These are phyloP conservation scores for Phialophora expanda DNA, from an alignment of 2,329 filamentous ascomycete genomes.

Conservation along the genomic window DNA sequence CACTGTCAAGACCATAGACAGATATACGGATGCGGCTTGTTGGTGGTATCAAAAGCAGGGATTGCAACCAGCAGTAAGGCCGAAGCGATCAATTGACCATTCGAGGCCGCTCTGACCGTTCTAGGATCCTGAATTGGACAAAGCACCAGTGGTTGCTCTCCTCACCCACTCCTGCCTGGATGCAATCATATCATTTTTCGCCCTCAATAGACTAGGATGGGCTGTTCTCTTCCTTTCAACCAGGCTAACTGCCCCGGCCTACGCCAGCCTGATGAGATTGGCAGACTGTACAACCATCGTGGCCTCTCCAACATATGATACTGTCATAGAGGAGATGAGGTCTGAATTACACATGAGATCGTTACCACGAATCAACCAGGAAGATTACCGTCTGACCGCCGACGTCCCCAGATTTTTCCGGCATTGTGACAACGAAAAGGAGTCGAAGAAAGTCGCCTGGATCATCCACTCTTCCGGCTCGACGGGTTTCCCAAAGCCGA, in stretches of 20 bases:
- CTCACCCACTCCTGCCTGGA: constrained; percentile 23
- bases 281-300: constrained; percentile 45
- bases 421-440: constrained; percentile 41
- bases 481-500: constrained; percentile 54
- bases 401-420: constrained; percentile 19
- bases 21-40: constrained; percentile 29
- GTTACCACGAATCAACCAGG: constrained; percentile 2
- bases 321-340: not conserved
- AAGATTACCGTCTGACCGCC: not conserved
- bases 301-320: not conserved
- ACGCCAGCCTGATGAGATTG: constrained; percentile 46
- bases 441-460: constrained; percentile 43
- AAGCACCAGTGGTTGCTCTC: constrained; percentile 1
- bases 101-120: not conserved
- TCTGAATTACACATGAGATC: not conserved
- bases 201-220: constrained; percentile 61
- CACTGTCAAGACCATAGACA: constrained; percentile 24
- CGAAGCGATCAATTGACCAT: constrained; percentile 12
- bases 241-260: constrained; percentile 58
- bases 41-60: constrained; percentile 28
- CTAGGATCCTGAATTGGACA: not conserved
- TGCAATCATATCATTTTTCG: constrained; percentile 45
- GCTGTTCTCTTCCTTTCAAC: constrained; percentile 61
- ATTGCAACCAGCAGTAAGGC: constrained; percentile 23
- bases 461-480: constrained; percentile 58